phyloP scores from a whole-genome alignment of 352 stramenopile genomes.

The Pythium phragmiticola region DNA sequence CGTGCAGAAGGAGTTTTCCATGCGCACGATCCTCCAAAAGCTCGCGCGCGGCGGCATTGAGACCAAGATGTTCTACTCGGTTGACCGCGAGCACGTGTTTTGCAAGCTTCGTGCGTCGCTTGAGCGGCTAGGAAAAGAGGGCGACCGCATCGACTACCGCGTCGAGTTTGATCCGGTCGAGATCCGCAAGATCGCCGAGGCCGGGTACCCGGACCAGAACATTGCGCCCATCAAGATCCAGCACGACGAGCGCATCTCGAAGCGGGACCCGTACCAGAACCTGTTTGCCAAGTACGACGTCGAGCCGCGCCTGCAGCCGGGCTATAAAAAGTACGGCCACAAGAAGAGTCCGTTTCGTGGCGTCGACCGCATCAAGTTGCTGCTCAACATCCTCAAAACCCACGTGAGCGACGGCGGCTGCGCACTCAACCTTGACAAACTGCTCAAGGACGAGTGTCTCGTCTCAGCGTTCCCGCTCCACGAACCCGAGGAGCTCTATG shows the following conservation, averaged over 20 bases:
- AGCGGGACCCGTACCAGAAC: slow-evolving; percentile 64
- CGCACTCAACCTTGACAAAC: slow-evolving; percentile 49
- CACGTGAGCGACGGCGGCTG: slow-evolving; percentile 57
- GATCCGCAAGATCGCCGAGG: slow-evolving; percentile 54
- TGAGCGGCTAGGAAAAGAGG: slow-evolving; percentile 64
- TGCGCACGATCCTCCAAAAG: slow-evolving; percentile 69
- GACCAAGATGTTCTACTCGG: slow-evolving; percentile 85
- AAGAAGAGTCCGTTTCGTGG: slow-evolving; percentile 75
- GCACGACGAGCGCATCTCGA: slow-evolving; percentile 44
- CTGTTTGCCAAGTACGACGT: slow-evolving; percentile 81
- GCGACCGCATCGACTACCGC: slow-evolving; percentile 76
- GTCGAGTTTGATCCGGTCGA: slow-evolving; percentile 67
- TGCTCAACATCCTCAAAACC: slow-evolving; percentile 69
- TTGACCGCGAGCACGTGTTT: slow-evolving; percentile 64
- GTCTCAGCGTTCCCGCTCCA: slow-evolving; percentile 64
- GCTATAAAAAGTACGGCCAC: slow-evolving; percentile 68
- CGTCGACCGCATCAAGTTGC: slow-evolving; percentile 70
- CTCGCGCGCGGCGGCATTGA: slow-evolving; percentile 69
- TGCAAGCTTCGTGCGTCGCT: slow-evolving; percentile 74
- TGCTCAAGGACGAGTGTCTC: slow-evolving; percentile 57
- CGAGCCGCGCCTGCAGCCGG: slow-evolving; percentile 51
- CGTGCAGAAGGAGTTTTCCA: slow-evolving; percentile 64
- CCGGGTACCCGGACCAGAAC: slow-evolving; percentile 51
- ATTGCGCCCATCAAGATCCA: slow-evolving; percentile 70
- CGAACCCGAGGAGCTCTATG: slow-evolving; percentile 43